phyloP scores from a whole-genome alignment of 2,329 filamentous ascomycete genomes.

The Pseudocercospora eumusae region DNA sequence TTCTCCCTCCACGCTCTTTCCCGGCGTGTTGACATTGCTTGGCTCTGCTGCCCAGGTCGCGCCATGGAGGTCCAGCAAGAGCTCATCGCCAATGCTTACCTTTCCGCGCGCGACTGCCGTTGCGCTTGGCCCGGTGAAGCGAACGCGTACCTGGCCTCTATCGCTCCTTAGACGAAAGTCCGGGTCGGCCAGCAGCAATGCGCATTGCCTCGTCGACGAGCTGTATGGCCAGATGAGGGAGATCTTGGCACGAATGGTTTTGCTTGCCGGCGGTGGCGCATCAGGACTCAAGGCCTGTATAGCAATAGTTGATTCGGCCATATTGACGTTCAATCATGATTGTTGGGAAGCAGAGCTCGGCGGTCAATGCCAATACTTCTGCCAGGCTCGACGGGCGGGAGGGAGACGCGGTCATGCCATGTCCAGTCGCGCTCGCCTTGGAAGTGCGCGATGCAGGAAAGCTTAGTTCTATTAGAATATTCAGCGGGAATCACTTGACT shows the following conservation, averaged over 20 bases:
- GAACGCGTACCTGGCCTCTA: slow-evolving; percentile 77
- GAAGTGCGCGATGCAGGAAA: background rate
- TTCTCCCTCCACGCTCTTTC: slow-evolving; percentile 60
- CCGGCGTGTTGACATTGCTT: slow-evolving; percentile 56
- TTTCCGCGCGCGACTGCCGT: slow-evolving; percentile 66
- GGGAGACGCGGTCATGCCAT: background rate
- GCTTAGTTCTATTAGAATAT: too few relatives aligned
- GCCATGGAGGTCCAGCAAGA: slow-evolving; percentile 69
- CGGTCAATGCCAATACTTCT: slow-evolving; percentile 3
- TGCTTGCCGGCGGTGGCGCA: slow-evolving; percentile 27
- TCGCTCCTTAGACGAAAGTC: slow-evolving; percentile 77
- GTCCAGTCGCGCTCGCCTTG: too few relatives aligned
- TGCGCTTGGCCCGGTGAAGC: slow-evolving; percentile 71
- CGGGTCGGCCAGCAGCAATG: slow-evolving; percentile 79
- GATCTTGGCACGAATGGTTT: slow-evolving; percentile 66
- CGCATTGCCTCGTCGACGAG: slow-evolving; percentile 69
- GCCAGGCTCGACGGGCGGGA: too few relatives aligned
- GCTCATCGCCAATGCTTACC: slow-evolving; percentile 75
- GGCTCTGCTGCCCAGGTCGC: slow-evolving; percentile 63
- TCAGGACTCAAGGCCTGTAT: slow-evolving; percentile 6
- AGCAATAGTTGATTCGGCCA: background rate
- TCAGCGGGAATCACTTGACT: background rate
- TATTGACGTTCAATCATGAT: background rate
- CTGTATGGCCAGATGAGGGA: slow-evolving; percentile 93
- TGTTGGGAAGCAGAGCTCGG: background rate